Conservation (phyloP, 345 rosid genomes). For the Iberis pinnata region DNA sequence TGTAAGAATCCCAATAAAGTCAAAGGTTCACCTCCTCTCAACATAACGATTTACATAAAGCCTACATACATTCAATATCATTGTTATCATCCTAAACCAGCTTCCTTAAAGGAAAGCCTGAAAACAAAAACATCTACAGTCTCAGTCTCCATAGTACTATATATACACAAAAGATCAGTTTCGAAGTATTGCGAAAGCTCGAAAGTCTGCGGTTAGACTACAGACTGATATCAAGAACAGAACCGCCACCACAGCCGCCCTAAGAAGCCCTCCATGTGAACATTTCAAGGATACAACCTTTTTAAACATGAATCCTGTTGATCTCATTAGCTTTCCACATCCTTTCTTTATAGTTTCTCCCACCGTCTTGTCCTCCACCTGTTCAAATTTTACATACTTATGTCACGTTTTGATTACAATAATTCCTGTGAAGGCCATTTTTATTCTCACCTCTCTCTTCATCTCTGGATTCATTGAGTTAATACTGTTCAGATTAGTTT, state of each 20-base stretch:
- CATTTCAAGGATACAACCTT: conserved; percentile 20
- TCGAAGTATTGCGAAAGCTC: conserved; percentile 15
- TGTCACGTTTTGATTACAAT: background rate
- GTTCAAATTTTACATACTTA: background rate
- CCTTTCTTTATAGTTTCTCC: conserved; percentile 7
- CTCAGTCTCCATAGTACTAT: too few relatives aligned
- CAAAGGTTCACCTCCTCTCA: too few relatives aligned
- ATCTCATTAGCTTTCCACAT: conserved; percentile 18
- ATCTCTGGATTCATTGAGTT: conserved; percentile 22
- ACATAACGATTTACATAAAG: too few relatives aligned
- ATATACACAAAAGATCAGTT: too few relatives aligned
- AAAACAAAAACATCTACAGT: background rate
- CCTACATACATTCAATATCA: too few relatives aligned
- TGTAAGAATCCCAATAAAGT: too few relatives aligned
- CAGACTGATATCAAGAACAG: conserved; percentile 38
- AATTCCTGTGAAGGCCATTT: background rate
- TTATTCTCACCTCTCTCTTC: conserved; percentile 44
- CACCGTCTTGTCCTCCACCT: conserved; percentile 18
- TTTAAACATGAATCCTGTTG: conserved; percentile 2
- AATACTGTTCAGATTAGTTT: conserved; percentile 27
- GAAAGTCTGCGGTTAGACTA: conserved; percentile 21
- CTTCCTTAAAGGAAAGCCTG: background rate
- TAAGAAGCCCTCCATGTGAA: conserved; percentile 30
- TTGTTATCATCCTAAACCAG: background rate
- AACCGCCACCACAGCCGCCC: conserved; percentile 34